Evolutionary conservation across 2,329 filamentous ascomycete genomes (phyloP).

Genomic region (Nakataea oryzae): DNA sequence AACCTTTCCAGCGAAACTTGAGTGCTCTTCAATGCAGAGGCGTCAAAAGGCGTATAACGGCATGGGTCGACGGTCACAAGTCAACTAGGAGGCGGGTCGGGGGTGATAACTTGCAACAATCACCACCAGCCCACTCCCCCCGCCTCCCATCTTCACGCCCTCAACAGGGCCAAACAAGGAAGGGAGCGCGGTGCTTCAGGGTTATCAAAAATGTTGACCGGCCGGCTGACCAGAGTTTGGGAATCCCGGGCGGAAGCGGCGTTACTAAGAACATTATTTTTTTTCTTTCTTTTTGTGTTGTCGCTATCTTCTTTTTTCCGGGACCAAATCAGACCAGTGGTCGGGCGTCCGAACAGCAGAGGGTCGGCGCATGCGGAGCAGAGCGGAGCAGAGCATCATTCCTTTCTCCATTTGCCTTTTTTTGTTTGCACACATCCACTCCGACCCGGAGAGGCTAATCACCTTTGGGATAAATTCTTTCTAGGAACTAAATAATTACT

Average conservation of each 20-base stretch:
- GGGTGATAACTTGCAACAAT: not conserved
- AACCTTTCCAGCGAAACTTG: constrained; percentile 5
- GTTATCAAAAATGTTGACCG: not conserved
- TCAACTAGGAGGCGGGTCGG: not conserved
- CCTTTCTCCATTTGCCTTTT: not conserved
- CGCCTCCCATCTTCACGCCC: not conserved
- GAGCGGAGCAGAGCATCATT: too few species aligned
- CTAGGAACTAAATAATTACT: not conserved
- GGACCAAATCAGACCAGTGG: not conserved
- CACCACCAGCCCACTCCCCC: not conserved
- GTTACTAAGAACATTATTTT: not conserved
- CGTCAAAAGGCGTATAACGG: not conserved
- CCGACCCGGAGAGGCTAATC: not conserved
- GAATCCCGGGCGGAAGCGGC: not conserved
- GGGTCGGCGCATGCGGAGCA: too few species aligned
- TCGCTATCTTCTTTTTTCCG: not conserved
- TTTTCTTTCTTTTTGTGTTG: not conserved
- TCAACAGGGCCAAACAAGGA: not conserved
- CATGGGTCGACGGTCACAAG: too few species aligned
- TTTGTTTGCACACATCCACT: not conserved
- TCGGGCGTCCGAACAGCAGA: not conserved
- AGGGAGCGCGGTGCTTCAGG: not conserved
- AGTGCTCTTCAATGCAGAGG: not conserved
- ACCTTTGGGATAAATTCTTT: not conserved
- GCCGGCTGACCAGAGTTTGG: not conserved